Evolutionary conservation across 768 basidiomycete species (phyloP).

Genomic region (Suillus lakei): DNA sequence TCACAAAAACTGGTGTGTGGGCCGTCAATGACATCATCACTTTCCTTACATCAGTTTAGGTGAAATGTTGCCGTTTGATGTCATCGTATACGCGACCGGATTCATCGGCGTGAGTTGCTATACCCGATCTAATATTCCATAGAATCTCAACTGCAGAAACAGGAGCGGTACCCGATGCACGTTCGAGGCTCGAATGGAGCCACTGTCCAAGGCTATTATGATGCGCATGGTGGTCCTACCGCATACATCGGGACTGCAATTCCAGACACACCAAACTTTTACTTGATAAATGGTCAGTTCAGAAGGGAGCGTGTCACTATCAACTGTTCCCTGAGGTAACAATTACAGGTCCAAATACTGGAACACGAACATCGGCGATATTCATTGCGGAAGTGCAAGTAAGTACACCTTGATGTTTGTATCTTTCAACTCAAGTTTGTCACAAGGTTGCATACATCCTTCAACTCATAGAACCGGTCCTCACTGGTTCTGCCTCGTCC

Average conservation of each 20-base stretch:
- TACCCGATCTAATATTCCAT: neutral
- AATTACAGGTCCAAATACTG: slow-evolving; percentile 31
- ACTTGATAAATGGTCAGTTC: slow-evolving; percentile 32
- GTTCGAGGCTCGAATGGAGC: slow-evolving; percentile 28
- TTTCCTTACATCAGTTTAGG: slow-evolving; percentile 16
- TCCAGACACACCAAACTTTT: slow-evolving; percentile 43
- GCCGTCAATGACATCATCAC: neutral
- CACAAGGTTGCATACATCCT: slow-evolving; percentile 31
- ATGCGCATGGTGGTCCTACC: slow-evolving; percentile 34
- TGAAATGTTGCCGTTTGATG: slow-evolving; percentile 34
- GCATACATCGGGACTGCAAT: slow-evolving; percentile 39
- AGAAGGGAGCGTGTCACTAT: neutral
- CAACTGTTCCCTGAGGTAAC: neutral
- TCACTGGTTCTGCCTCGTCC: slow-evolving; percentile 26
- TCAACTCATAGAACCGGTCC: slow-evolving; percentile 35
- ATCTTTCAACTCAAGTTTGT: neutral
- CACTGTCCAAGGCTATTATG: slow-evolving; percentile 34
- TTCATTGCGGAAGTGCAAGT: slow-evolving; percentile 34
- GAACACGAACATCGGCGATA: slow-evolving; percentile 21
- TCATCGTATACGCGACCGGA: slow-evolving; percentile 39
- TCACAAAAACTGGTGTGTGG: slow-evolving; percentile 28
- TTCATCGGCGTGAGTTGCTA: slow-evolving; percentile 29
- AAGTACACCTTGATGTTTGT: slow-evolving; percentile 1
- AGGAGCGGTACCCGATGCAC: slow-evolving; percentile 26
- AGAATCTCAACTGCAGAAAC: neutral